These are phyloP conservation scores for Tricholoma flavovirens DNA, from an alignment of 768 basidiomycete species.

Conservation along the genomic window DNA sequence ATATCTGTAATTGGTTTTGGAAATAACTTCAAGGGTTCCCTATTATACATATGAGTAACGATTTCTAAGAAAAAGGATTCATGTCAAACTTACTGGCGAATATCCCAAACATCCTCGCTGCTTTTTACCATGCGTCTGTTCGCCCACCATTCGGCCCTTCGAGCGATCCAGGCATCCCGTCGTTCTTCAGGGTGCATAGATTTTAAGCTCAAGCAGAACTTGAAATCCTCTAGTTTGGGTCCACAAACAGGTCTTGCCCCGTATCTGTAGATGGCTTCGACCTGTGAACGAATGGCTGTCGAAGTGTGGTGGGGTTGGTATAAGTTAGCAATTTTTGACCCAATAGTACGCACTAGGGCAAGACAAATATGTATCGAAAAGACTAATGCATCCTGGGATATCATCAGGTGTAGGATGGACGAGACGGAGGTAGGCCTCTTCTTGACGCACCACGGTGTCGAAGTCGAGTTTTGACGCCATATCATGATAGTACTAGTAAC, in stretches of 20 bases:
- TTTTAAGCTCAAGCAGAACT: conserved; percentile 88
- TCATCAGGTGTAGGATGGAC: conserved; percentile 75
- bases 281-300: conserved; percentile 71
- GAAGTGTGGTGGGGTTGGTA: background rate
- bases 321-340: conserved; percentile 8
- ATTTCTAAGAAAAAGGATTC: background rate
- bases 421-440: conserved; percentile 56
- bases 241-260: conserved; percentile 70
- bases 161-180: conserved; percentile 77
- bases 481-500: too few species aligned
- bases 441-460: conserved; percentile 56
- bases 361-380: conserved; percentile 66
- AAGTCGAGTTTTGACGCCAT: conserved; percentile 40
- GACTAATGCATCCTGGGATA: conserved; percentile 73
- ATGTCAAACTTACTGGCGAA: conserved; percentile 57
- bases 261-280: conserved; percentile 82
- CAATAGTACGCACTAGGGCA: conserved; percentile 59
- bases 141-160: conserved; percentile 96
- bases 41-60: conserved; percentile 16
- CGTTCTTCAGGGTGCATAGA: conserved; percentile 69
- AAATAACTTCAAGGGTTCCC: conserved; percentile 46
- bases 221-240: conserved; percentile 85
- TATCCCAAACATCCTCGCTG: conserved; percentile 94
- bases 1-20: conserved; percentile 32
- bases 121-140: conserved; percentile 64